Base-by-base conservation (phyloP, 768 basidiomycete species). In the Hygrocybe punicea region DNA sequence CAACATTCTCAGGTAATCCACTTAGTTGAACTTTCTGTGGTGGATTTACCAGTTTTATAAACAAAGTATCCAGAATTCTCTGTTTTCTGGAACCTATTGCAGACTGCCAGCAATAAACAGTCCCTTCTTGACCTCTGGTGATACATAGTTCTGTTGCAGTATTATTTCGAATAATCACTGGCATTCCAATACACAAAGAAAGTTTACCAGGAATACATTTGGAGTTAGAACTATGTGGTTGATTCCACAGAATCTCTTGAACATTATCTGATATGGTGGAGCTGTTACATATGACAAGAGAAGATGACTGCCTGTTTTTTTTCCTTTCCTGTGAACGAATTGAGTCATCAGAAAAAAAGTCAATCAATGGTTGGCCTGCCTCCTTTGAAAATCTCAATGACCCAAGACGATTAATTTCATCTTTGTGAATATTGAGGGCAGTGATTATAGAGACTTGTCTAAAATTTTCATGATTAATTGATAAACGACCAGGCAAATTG, bases 381-480 rank as follows among this genome's bases (percentile, higher is more conserved):
- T 74, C 72, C 3, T 45, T n/a, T 9, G 73, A 72, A 71, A 73
- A 76, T 35, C 65, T 42, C 2, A 25, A 24, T n/a, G 39, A 23
- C 4, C 71, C 71, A 1, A 69, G 8, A 8, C 65, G 46, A 65
- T 76, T 76, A 0, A 75, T 64, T 23, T 58, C 48, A 61, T 29
- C 29, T 29, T 29, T 29, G 29, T 29, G 29, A 29, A 29, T 29
- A 29, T 29, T 29, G 8, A 29, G 75, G 73, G 64, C 56, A 19
- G 73, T 72, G 37, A 77, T 76, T 4, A 75, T 62, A 9, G 75
- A 67, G 0, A 71, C 68, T 65, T 73, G 55, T 33, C 67, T 24
- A 48, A 72, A 71, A 1, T 58, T 19, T 1, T 35, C 24, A 36
- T 66, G 39, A 48, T 29, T 47, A 6, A 71, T 37, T 9, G 48